Percentiles rank a stretch among this genome's conserved stretches.
Evolutionary conservation across 2,329 filamentous ascomycete genomes (phyloP).

Genomic region (Cordyceps sp.): DNA sequence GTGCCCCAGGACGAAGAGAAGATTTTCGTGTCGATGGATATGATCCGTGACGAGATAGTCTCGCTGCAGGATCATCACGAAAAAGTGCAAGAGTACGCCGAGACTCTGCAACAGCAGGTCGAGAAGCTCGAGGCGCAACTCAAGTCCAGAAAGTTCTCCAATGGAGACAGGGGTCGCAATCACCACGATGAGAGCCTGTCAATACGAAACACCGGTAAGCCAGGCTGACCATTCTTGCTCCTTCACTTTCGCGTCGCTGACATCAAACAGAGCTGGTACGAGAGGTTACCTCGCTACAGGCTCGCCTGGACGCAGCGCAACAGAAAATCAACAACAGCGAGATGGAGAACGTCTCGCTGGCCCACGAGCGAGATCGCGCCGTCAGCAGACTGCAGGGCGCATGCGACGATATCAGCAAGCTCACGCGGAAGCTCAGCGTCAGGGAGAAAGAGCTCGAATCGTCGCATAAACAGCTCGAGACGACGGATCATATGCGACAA

Average conservation of each 20-base stretch:
- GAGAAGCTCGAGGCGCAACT: slow-evolving; percentile 31
- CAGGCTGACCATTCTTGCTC: slow-evolving; percentile 1
- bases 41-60: slow-evolving; percentile 40
- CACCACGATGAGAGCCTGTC: slow-evolving; percentile 26
- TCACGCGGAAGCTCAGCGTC: slow-evolving; percentile 23
- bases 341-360: slow-evolving; percentile 44
- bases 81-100: slow-evolving; percentile 35
- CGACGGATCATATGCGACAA: slow-evolving; percentile 20
- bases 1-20: slow-evolving; percentile 37
- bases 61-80: slow-evolving; percentile 39
- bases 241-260: background rate
- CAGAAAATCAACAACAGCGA: slow-evolving; percentile 45
- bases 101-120: slow-evolving; percentile 34
- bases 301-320: slow-evolving; percentile 44
- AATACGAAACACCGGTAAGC: slow-evolving; percentile 40
- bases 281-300: slow-evolving; percentile 41
- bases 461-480: slow-evolving; percentile 23
- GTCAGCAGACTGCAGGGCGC: slow-evolving; percentile 45
- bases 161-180: slow-evolving; percentile 21
- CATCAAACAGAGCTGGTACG: slow-evolving; percentile 33
- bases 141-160: slow-evolving; percentile 23
- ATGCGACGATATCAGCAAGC: slow-evolving; percentile 37
- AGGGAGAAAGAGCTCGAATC: slow-evolving; percentile 25
- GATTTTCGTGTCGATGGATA: slow-evolving; percentile 44
- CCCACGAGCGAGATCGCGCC: slow-evolving; percentile 48